Evolutionary conservation across 768 basidiomycete species (phyloP), one percentile per base, ranked within the genome.

Genomic region (Boletus reticuloceps): DNA sequence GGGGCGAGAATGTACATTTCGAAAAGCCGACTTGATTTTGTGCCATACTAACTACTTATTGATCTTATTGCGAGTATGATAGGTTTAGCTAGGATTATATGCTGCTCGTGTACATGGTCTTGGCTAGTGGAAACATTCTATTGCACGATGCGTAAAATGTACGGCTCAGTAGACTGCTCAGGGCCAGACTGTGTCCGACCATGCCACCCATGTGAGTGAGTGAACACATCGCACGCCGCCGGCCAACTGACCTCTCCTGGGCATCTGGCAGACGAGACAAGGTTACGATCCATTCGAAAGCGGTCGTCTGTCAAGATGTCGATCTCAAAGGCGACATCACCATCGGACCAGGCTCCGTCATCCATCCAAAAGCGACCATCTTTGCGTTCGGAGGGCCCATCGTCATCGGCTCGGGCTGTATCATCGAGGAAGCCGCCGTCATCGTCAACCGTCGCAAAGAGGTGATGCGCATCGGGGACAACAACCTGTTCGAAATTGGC

Each of bases 281-380:
- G 68, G 88, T 91, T 65, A 89, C 87, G 7, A 91, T 97, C 43
- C 92, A 96, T 61, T 90, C 94, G 3, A 92, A 86, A 67, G 89
- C 93, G 7, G 81, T 96, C 46, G 89, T 98, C 29, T 93, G 91
- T 68, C 89, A 93, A 66, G 94, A 97, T 75, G 91, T 92, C 31
- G 94, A 98, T 58, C 79, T 98, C 62, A 91, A 92, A 68, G 96
- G 97, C 48, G 89, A 94, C 64, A 90, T 96, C 51, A 95, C 94
- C 19, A 89, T 99, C 54, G 94, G 94, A 27, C 79, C 90, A 67
- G 89, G 91, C 85, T 88, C 88, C 0, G 85, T 98, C 51, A 84
- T 98, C 20, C 95, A 98, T 60, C 95, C 96, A 0, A 93, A 95
- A 68, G 93, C 91, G 1, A 92, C 92, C 22, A 91, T 98, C 55